These are phyloP conservation scores for Cyclanthera cordifolia DNA, from an alignment of 306 rosid species.

Conservation along the genomic window DNA sequence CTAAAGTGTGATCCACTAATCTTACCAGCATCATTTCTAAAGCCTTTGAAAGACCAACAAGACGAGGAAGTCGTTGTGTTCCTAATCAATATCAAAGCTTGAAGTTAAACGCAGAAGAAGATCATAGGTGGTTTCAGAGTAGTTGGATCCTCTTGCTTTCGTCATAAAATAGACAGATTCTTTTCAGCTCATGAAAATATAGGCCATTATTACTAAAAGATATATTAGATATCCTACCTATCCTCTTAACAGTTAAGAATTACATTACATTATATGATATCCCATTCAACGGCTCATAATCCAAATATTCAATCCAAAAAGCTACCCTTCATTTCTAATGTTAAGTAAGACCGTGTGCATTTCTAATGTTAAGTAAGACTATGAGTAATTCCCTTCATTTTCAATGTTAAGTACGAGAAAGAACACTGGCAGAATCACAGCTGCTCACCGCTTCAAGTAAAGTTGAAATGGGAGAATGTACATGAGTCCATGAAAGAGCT, in stretches of 20 bases:
- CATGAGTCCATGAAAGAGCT: not conserved
- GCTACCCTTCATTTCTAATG: not conserved
- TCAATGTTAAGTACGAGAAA: not conserved
- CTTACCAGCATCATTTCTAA: constrained; percentile 93
- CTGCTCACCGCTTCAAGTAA: not conserved
- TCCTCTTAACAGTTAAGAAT: not conserved
- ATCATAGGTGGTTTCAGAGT: not conserved
- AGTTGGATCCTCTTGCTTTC: not conserved
- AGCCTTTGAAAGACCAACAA: constrained; percentile 83
- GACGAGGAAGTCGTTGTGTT: constrained; percentile 97
- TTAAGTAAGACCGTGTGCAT: too few relatives aligned
- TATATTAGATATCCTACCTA: not conserved
- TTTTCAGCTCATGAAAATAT: not conserved
- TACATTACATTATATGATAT: not conserved
- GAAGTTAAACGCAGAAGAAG: constrained; percentile 19
- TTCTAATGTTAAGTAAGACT: not conserved
- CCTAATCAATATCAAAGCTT: constrained; percentile 41
- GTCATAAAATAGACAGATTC: not conserved
- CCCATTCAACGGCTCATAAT: not conserved
- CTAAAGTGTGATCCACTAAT: not conserved
- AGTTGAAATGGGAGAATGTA: not conserved
- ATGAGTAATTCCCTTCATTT: too few relatives aligned
- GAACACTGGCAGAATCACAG: not conserved
- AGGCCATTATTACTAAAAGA: not conserved
- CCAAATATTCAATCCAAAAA: not conserved